phyloP scores from a whole-genome alignment of 2,329 filamentous ascomycete species.

The Colletotrichum nymphaeae region DNA sequence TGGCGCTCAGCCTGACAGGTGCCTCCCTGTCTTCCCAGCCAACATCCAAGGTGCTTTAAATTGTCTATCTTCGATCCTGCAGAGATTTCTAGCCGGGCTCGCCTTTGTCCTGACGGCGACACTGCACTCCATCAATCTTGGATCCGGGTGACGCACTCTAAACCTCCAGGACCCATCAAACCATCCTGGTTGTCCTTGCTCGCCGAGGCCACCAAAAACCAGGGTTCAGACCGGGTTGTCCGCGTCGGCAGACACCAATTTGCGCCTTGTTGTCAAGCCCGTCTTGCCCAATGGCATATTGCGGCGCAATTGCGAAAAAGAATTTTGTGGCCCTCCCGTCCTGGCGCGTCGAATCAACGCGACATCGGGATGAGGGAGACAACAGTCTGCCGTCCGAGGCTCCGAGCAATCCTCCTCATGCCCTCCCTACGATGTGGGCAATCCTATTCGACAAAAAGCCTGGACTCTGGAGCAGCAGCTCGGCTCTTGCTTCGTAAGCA shows the following conservation, averaged over 20 bases:
- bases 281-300: slow-evolving; percentile 7
- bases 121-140: slow-evolving; percentile 8
- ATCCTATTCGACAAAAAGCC: neutral
- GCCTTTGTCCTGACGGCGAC: neutral
- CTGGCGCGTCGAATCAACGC: neutral
- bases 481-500: neutral
- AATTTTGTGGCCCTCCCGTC: neutral
- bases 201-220: neutral
- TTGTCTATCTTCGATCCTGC: slow-evolving; percentile 24
- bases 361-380: neutral
- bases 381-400: neutral
- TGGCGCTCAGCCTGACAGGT: slow-evolving; percentile 12
- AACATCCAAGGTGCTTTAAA: slow-evolving; percentile 29
- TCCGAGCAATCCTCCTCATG: neutral
- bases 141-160: slow-evolving; percentile 24
- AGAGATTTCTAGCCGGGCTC: slow-evolving; percentile 17
- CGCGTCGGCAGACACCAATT: slow-evolving; percentile 12
- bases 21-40: slow-evolving; percentile 18
- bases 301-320: neutral
- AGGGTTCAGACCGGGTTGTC: slow-evolving; percentile 21
- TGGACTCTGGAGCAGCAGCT: neutral
- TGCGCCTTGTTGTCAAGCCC: neutral
- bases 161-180: slow-evolving; percentile 1
- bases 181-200: slow-evolving; percentile 10
- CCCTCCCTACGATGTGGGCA: neutral